Conservation (phyloP, 2,329 filamentous ascomycete species). For the Fusarium circinatum region DNA sequence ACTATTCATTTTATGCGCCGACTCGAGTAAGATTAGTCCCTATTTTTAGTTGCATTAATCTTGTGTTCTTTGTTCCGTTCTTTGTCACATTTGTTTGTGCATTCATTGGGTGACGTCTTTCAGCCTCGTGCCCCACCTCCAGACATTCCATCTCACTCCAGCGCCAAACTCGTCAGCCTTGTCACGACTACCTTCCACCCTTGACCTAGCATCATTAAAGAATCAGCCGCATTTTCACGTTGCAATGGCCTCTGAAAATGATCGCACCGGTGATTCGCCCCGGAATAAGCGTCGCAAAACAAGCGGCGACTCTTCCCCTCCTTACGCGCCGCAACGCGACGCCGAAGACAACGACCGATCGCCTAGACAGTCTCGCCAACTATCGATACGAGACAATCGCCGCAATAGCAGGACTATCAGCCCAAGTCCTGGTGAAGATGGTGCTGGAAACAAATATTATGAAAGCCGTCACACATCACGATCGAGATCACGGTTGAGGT, state of each 20-base stretch:
- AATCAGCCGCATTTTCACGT: not conserved
- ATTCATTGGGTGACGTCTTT: slow-evolving; percentile 14
- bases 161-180: slow-evolving; percentile 32
- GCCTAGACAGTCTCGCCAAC: slow-evolving; percentile 15
- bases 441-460: slow-evolving; percentile 40
- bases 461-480: slow-evolving; percentile 46
- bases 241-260: slow-evolving; percentile 46
- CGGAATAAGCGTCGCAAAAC: slow-evolving; percentile 50
- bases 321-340: slow-evolving; percentile 41
- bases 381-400: slow-evolving; percentile 33
- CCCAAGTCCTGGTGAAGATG: slow-evolving; percentile 39
- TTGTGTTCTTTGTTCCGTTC: not conserved
- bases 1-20: slow-evolving; percentile 1
- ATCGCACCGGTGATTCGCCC: slow-evolving; percentile 41
- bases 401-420: slow-evolving; percentile 40
- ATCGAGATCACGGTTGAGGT: slow-evolving; percentile 48
- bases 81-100: slow-evolving; percentile 2
- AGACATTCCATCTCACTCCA: slow-evolving; percentile 4
- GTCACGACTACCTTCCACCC: slow-evolving; percentile 28
- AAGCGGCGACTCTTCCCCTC: slow-evolving; percentile 42
- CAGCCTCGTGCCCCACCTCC: slow-evolving; percentile 34
- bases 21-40: slow-evolving; percentile 5
- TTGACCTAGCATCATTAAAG: slow-evolving; percentile 16
- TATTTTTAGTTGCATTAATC: slow-evolving; percentile 25
- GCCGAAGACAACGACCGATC: slow-evolving; percentile 21